These are phyloP conservation scores for Mesostigma viride DNA, from an alignment of 139 green algal genomes.

Conservation along the genomic window DNA sequence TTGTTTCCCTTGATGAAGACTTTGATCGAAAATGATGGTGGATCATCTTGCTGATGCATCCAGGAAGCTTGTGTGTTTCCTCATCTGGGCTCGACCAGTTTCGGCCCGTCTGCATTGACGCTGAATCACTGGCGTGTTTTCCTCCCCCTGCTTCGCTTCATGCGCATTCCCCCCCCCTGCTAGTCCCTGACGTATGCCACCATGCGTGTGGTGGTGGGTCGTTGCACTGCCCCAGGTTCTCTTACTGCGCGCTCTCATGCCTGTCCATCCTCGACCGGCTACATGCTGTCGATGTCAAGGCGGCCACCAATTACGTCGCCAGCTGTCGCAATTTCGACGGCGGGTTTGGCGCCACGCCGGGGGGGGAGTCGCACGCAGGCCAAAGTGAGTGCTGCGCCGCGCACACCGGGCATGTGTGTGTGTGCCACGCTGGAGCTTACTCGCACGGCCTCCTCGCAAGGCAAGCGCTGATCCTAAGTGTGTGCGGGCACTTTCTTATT, in stretches of 20 bases:
- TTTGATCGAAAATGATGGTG: too few species aligned
- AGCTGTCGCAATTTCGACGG: conserved; percentile 94
- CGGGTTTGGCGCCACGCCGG: conserved; percentile 72
- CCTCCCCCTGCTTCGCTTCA: background rate
- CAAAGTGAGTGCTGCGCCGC: conserved; percentile 28
- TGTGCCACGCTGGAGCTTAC: too few species aligned
- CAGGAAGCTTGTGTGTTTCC: too few species aligned
- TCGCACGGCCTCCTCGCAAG: background rate
- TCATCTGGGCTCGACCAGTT: too few species aligned
- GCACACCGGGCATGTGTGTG: background rate
- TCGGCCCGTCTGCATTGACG: too few species aligned
- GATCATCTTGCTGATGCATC: too few species aligned
- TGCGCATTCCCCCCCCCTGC: background rate
- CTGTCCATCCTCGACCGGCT: conserved; percentile 46
- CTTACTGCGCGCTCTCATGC: conserved; percentile 77
- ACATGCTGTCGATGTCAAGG: conserved; percentile 52
- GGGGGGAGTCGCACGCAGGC: conserved; percentile 43
- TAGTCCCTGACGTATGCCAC: background rate
- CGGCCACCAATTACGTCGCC: conserved; percentile 61
- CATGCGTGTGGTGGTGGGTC: background rate
- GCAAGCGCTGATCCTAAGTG: too few species aligned
- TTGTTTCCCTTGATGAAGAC: too few species aligned
- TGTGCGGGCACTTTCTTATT: too few species aligned
- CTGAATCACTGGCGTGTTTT: too few species aligned
- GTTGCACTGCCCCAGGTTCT: too few species aligned